Conservation (phyloP, 129 eudicot genomes). For the Artemisia annua region DNA sequence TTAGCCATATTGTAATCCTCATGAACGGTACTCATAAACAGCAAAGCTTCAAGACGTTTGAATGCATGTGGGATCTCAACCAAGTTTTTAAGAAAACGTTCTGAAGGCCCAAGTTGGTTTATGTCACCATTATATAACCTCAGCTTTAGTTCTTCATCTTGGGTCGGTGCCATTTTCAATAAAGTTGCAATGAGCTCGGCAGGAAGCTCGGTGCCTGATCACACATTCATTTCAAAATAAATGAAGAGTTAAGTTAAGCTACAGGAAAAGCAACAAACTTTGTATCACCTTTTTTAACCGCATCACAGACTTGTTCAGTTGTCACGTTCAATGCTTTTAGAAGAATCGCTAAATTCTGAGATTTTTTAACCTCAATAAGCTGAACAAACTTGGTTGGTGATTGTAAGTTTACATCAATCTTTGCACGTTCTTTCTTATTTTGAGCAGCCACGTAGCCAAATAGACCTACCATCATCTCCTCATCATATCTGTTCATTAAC, state of each 20-base stretch:
- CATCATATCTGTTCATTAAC: constrained; percentile 53
- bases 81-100: constrained; percentile 71
- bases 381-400: constrained; percentile 46
- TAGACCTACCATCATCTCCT: constrained; percentile 77
- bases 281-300: constrained; percentile 65
- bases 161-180: constrained; percentile 86
- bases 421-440: constrained; percentile 38
- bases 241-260: background rate
- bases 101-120: constrained; percentile 74
- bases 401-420: constrained; percentile 42
- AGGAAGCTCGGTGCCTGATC: constrained; percentile 78
- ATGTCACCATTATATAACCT: constrained; percentile 60
- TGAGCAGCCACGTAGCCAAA: constrained; percentile 56
- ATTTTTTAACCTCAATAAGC: constrained; percentile 72
- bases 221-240: background rate
- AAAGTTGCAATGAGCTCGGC: constrained; percentile 69
- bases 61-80: constrained; percentile 81
- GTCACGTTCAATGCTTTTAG: constrained; percentile 81
- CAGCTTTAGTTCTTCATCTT: constrained; percentile 80
- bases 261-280: background rate
- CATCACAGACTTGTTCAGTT: constrained; percentile 77
- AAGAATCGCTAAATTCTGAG: constrained; percentile 81
- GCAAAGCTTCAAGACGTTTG: constrained; percentile 72
- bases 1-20: constrained; percentile 58
- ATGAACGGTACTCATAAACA: constrained; percentile 62